These are phyloP conservation scores for Luffa aegyptiaca DNA, from an alignment of 306 rosid species.

Conservation along the genomic window DNA sequence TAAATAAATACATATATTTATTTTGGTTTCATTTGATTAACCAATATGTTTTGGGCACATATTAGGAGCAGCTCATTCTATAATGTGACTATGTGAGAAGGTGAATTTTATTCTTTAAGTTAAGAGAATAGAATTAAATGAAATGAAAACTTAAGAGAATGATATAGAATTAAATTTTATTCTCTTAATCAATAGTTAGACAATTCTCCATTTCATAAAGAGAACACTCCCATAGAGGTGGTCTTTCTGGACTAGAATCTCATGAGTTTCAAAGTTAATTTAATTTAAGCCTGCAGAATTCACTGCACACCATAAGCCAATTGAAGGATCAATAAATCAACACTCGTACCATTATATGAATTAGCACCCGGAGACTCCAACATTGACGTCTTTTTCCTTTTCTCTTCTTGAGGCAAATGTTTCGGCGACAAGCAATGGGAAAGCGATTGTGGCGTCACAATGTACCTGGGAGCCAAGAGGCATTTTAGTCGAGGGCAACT, in stretches of 20 bases:
- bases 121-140: neutral
- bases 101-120: neutral
- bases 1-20: neutral
- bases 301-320: neutral
- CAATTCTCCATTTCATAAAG: neutral
- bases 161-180: neutral
- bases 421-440: conserved; percentile 19
- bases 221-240: neutral
- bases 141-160: neutral
- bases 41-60: neutral
- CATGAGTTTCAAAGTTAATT: neutral
- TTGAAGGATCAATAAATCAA: neutral
- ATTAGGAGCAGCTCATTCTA: neutral
- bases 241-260: neutral
- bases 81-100: neutral
- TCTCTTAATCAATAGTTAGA: neutral
- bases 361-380: neutral
- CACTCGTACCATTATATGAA: neutral
- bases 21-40: neutral
- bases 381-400: neutral
- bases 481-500: neutral
- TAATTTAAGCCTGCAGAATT: neutral
- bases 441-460: conserved; percentile 17
- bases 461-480: conserved; percentile 2
- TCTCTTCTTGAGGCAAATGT: conserved; percentile 17